Base-by-base conservation (phyloP, 495 filamentous ascomycete genomes). In the Cercophora scortea region DNA sequence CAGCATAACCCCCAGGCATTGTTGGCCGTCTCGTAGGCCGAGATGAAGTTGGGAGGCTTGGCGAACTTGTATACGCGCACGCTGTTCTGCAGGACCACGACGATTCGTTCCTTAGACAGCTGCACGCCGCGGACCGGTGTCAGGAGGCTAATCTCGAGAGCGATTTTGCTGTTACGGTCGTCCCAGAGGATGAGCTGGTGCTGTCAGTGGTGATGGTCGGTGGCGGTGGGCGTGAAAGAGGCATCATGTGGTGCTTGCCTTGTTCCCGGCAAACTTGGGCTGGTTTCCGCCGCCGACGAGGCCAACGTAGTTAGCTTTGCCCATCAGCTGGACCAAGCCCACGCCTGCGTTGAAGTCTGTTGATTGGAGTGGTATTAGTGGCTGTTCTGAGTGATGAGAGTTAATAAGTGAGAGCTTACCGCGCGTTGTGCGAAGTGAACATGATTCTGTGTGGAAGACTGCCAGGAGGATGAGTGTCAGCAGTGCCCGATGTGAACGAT, bases 221-320 rank as follows among this genome's bases (percentile, higher is more conserved):
- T 32, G 15, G n/a, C 4, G 32, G 12, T 12, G 44, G 12, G 38
- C 17, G 33, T 17, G 42, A 49, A 8, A 19, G 11, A 9, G 54
- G 2, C 25, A 32, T 55, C 55, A 36, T 50, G 44, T 54, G 34
- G 4, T 38, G 55, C 72, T 62, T 59, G 86, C 90, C 71, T 95
- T 95, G 71, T 94, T 94, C 56, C 83, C 81, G 0, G 89, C 84
- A 59, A 89, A 93, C 58, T 92, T 92, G 42, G 91, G 90, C 53
- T 85, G 81, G 57, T 78, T 85, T 39, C 93, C 92, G 50, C 93
- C 93, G 50, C 92, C 90, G 32, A 96, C 89, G 32, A 96, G 81
- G 17, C 88, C 93, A 18, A 97, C 74, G 64, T 87, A 95, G 68
- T 91, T 93, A 46, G 87, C 85, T 58, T 86, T 84, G 50, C 88